phyloP scores from a whole-genome alignment of 805 yeast genomes.

The Hanseniaspora mollemarum region DNA sequence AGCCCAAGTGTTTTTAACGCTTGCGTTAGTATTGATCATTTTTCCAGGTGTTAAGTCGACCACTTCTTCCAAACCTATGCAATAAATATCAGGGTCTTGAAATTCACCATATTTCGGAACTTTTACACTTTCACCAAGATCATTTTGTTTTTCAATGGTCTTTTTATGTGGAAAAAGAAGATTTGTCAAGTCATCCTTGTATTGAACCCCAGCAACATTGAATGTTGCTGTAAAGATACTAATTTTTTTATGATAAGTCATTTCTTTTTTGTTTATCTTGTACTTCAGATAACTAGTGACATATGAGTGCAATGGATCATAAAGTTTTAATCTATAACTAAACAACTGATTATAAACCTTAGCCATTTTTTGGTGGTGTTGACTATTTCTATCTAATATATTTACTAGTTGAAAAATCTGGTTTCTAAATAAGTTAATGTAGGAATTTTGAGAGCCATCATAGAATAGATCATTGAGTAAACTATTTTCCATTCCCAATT shows the following conservation, averaged over 20 bases:
- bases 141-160: background rate
- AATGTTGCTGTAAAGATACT: constrained; percentile 72
- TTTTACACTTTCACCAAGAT: constrained; percentile 22
- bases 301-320: constrained; percentile 79
- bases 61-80: constrained; percentile 81
- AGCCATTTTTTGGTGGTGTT: constrained; percentile 2
- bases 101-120: constrained; percentile 17
- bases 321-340: constrained; percentile 46
- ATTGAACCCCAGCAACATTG: constrained; percentile 65
- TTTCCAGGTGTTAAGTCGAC: constrained; percentile 75
- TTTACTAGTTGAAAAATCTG: constrained; percentile 12
- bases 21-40: constrained; percentile 66
- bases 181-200: constrained; percentile 45
- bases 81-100: constrained; percentile 52
- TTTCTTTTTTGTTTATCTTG: constrained; percentile 34
- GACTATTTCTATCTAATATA: constrained; percentile 5
- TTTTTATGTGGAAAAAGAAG: constrained; percentile 68
- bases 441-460: background rate
- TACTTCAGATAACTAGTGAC: constrained; percentile 55
- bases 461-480: background rate
- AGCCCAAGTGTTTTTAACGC: constrained; percentile 55
- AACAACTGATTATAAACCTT: constrained; percentile 18
- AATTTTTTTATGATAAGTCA: constrained; percentile 50
- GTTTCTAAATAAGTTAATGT: background rate
- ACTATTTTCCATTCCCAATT: constrained; percentile 30